These are phyloP conservation scores for Cucurbita argyrosperma DNA, from an alignment of 306 rosid species.

Conservation along the genomic window DNA sequence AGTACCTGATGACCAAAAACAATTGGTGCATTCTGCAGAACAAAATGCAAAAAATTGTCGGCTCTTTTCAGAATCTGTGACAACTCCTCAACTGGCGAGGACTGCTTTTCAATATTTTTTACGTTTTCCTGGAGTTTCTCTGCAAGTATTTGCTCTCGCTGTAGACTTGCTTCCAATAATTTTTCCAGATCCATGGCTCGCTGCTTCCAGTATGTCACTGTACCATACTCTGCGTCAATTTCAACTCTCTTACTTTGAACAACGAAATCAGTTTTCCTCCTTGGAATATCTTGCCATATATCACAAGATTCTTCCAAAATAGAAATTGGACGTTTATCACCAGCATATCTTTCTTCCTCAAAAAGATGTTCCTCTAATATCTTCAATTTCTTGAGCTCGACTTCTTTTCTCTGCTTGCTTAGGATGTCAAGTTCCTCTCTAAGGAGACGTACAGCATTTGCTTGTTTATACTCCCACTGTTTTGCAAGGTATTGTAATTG, in stretches of 20 bases:
- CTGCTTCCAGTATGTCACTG: constrained; percentile 72
- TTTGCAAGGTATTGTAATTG: constrained; percentile 66
- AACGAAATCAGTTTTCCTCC: constrained; percentile 43
- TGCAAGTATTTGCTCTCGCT: constrained; percentile 52
- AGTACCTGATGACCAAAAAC: constrained; percentile 97
- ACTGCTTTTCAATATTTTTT: constrained; percentile 49
- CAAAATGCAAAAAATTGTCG: constrained; percentile 81
- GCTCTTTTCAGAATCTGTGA: constrained; percentile 80
- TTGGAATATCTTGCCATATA: constrained; percentile 59
- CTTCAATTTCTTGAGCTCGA: constrained; percentile 77
- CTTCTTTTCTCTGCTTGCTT: constrained; percentile 59
- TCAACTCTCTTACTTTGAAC: constrained; percentile 59
- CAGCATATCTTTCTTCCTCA: constrained; percentile 56
- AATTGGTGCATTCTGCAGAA: constrained; percentile 94
- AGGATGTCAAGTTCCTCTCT: constrained; percentile 75
- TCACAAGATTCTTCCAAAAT: constrained; percentile 73
- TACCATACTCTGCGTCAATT: constrained; percentile 67
- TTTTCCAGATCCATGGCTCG: constrained; percentile 45
- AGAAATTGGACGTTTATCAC: constrained; percentile 73
- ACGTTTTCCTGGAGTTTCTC: constrained; percentile 69
- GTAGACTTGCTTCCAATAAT: constrained; percentile 53
- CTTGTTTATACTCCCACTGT: constrained; percentile 87
- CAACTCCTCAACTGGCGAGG: constrained; percentile 82
- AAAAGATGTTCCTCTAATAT: constrained; percentile 63
- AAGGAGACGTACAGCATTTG: constrained; percentile 74